A percentile compares a stretch with the other conserved stretches of the same genome.
These are phyloP conservation scores for Pichia sp. DNA, from an alignment of 1,139 yeast species.

Conservation along the genomic window DNA sequence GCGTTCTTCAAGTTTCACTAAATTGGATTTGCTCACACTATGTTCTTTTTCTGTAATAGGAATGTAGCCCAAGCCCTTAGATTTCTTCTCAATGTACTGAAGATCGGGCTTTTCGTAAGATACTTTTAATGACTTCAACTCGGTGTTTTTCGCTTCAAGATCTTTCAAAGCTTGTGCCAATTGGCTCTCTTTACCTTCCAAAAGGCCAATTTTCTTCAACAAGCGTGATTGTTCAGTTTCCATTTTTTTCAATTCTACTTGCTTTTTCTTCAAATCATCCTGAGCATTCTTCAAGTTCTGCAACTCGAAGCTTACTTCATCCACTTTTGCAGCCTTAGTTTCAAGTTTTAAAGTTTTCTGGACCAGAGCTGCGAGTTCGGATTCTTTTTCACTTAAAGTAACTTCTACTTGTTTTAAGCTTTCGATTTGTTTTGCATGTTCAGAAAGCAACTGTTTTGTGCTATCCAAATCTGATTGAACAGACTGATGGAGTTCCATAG, in stretches of 20 bases:
- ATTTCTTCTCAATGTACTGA: conserved; percentile 33
- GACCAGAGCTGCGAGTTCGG: conserved; percentile 1
- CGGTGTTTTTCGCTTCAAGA: conserved; percentile 8
- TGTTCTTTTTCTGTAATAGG: conserved; percentile 28
- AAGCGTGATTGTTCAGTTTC: background rate
- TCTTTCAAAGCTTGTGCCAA: conserved; percentile 3
- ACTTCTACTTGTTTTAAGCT: conserved; percentile 5
- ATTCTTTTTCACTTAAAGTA: conserved; percentile 4
- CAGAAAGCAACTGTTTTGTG: conserved; percentile 11
- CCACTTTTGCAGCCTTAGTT: conserved; percentile 13
- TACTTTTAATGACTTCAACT: conserved; percentile 12
- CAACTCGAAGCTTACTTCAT: conserved; percentile 10
- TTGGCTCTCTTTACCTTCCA: conserved; percentile 5
- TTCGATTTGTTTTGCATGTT: background rate
- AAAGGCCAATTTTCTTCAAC: background rate
- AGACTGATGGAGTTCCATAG: conserved; percentile 17
- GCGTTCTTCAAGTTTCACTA: conserved; percentile 16
- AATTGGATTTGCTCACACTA: background rate
- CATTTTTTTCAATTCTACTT: conserved; percentile 5
- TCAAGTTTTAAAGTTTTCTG: conserved; percentile 5
- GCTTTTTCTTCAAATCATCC: conserved; percentile 7
- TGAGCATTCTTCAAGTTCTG: conserved; percentile 5
- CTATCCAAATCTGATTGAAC: conserved; percentile 15
- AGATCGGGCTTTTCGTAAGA: conserved; percentile 29
- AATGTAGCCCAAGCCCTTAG: conserved; percentile 25